Percentiles rank a stretch among this genome's conserved stretches.
Evolutionary conservation across 306 rosid species (phyloP).

Genomic region (Cajanus cajan): DNA sequence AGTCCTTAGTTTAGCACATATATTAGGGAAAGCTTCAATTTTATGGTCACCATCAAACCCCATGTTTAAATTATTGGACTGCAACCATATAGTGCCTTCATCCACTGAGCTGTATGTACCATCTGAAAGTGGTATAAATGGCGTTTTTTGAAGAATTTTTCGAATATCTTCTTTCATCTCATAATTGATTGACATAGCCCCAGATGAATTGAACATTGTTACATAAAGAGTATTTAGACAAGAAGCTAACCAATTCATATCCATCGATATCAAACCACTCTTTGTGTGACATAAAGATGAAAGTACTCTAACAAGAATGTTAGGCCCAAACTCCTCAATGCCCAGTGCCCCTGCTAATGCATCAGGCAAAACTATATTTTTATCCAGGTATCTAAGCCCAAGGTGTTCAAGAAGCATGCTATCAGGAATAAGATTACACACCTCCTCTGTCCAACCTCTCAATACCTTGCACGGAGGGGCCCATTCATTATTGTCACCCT

Average conservation of each 20-base stretch:
- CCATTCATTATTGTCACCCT: slow-evolving; percentile 66
- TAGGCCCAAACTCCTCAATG: slow-evolving; percentile 80
- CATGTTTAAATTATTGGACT: slow-evolving; percentile 45
- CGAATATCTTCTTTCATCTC: slow-evolving; percentile 47
- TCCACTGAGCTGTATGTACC: slow-evolving; percentile 70
- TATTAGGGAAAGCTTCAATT: slow-evolving; percentile 67
- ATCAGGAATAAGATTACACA: slow-evolving; percentile 64
- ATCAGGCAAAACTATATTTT: slow-evolving; percentile 59
- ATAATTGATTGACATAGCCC: slow-evolving; percentile 35
- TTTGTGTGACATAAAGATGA: slow-evolving; percentile 52
- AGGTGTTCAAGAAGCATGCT: slow-evolving; percentile 63
- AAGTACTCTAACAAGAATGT: slow-evolving; percentile 58
- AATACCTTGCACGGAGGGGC: slow-evolving; percentile 85
- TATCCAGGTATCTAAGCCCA: slow-evolving; percentile 84
- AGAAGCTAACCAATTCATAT: slow-evolving; percentile 73
- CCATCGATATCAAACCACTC: slow-evolving; percentile 55
- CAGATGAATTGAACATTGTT: slow-evolving; percentile 50
- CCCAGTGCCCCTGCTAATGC: slow-evolving; percentile 73
- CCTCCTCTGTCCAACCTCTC: slow-evolving; percentile 88
- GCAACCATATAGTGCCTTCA: slow-evolving; percentile 89
- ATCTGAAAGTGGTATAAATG: slow-evolving; percentile 89
- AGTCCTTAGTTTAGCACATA: slow-evolving; percentile 70
- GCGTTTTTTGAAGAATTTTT: slow-evolving; percentile 48
- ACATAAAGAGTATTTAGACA: slow-evolving; percentile 57
- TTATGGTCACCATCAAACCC: slow-evolving; percentile 53